Evolutionary conservation across 495 filamentous ascomycete species (phyloP), one percentile per base, ranked within the genome.

Genomic region (Podospora australis): DNA sequence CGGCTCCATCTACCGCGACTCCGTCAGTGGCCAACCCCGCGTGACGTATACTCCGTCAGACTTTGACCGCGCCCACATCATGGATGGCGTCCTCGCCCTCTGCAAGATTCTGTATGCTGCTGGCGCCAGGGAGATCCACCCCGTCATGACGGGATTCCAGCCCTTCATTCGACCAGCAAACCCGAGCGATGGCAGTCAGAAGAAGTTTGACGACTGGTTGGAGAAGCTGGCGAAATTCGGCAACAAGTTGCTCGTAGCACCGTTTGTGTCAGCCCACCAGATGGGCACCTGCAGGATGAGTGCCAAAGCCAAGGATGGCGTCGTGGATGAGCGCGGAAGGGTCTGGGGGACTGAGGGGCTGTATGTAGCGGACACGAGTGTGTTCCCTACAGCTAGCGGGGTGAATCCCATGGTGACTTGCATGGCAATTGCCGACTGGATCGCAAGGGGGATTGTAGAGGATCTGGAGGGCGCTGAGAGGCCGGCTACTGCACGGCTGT

Each of bases 401-500:
- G 90, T 94, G 9, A 96, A 96, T 62, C 91, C 90, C 3, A 96
- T 96, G 90, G 69, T 95, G 26, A 95, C 89, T 36, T 84, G 76
- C 47, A 92, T 96, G 89, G 88, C 81, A 2, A 89, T 95, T 54
- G 73, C 82, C 21, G 77, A 84, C 48, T 78, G 73, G 70, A 77
- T 86, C 22, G 74, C 73, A 6, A 62, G 71, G 63, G 72, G 73
- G 1, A 44, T 86, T 2, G 67, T 64, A 2, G 65, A 54, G 48
- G 77, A 75, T 30, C 29, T 72, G 53, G 46, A 41, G 40, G 42
- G 20, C 6, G 41, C n/a, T n/a, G n/a, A n/a, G n/a, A n/a, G n/a
- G n/a, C n/a, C n/a, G n/a, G n/a, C n/a, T n/a, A n/a, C n/a, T n/a
- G n/a, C n/a, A n/a, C n/a, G n/a, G n/a, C n/a, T n/a, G n/a, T n/a